phyloP scores from a whole-genome alignment of 108 stramenopile genomes.

The Skeletonema costatum region DNA sequence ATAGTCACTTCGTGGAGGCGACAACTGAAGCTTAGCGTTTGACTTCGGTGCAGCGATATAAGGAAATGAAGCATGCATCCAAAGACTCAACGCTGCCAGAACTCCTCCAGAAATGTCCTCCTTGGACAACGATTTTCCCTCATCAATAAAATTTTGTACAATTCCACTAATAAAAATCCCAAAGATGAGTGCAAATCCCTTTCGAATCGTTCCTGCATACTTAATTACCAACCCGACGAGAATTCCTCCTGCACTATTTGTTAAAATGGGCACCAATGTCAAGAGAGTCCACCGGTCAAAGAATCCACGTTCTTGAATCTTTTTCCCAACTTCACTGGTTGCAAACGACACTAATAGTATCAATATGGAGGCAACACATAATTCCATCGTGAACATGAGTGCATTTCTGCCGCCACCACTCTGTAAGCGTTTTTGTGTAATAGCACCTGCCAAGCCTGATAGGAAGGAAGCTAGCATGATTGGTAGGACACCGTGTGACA shows the following conservation, averaged over 20 bases:
- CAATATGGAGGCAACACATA: conserved; percentile 71
- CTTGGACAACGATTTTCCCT: conserved; percentile 41
- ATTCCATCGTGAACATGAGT: conserved; percentile 88
- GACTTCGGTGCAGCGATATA: conserved; percentile 15
- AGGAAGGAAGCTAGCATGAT: conserved; percentile 83
- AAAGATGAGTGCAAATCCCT: conserved; percentile 91
- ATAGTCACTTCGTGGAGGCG: too few species aligned
- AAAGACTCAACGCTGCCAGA: conserved; percentile 80
- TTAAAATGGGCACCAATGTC: conserved; percentile 86
- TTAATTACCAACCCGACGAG: conserved; percentile 94
- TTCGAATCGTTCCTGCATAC: conserved; percentile 86
- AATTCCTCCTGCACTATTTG: conserved; percentile 89
- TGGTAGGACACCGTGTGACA: conserved; percentile 82
- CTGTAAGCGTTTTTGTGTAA: conserved; percentile 91
- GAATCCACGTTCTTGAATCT: conserved; percentile 67
- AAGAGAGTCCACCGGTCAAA: conserved; percentile 74
- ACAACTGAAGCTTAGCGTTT: background rate
- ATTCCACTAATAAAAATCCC: conserved; percentile 81
- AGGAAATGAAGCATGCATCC: conserved; percentile 78
- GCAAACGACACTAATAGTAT: conserved; percentile 52
- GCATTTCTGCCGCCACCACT: conserved; percentile 70
- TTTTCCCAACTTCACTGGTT: conserved; percentile 61
- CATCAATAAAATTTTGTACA: conserved; percentile 56
- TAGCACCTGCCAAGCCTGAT: conserved; percentile 88
- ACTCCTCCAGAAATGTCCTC: conserved; percentile 71